These are phyloP conservation scores for Aspergillus sclerotiicarbonarius DNA, from an alignment of 495 filamentous ascomycete genomes.

Conservation along the genomic window DNA sequence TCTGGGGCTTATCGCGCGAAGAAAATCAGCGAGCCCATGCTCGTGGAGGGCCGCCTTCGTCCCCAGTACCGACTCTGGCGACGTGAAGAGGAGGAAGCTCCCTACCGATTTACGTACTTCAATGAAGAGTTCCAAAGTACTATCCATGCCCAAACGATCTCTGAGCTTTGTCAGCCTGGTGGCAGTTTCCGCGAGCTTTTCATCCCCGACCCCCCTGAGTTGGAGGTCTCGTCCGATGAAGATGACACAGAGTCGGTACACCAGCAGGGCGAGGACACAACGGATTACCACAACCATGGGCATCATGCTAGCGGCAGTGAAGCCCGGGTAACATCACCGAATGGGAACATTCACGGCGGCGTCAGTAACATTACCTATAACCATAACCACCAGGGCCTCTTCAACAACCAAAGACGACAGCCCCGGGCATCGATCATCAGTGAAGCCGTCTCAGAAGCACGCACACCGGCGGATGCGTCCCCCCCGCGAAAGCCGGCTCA, in stretches of 20 bases:
- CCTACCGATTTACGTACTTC: constrained; percentile 97
- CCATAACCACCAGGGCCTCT: constrained; percentile 11
- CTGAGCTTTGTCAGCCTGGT: constrained; percentile 83
- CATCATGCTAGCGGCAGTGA: constrained; percentile 9
- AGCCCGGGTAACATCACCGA: background rate
- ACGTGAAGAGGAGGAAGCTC: constrained; percentile 81
- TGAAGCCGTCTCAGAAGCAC: constrained; percentile 32
- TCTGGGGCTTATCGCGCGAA: constrained; percentile 85
- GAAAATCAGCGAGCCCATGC: constrained; percentile 87
- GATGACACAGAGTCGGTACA: constrained; percentile 61
- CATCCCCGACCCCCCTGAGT: constrained; percentile 64
- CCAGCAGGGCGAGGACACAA: constrained; percentile 22
- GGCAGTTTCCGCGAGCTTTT: constrained; percentile 83
- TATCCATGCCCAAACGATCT: constrained; percentile 92
- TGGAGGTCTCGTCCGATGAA: constrained; percentile 62
- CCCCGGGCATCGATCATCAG: constrained; percentile 30
- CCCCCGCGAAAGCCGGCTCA: constrained; percentile 24
- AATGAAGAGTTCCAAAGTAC: constrained; percentile 94
- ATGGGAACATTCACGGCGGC: background rate
- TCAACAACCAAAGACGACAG: constrained; percentile 10
- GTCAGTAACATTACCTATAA: background rate
- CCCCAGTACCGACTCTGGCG: constrained; percentile 82
- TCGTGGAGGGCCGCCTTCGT: constrained; percentile 82
- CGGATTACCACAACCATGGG: constrained; percentile 13
- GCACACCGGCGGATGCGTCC: constrained; percentile 18